Percentiles rank a stretch among this genome's conserved stretches.
Conservation (phyloP, 192 early-diverging fungal species). For the Coemansia sp. region DNA sequence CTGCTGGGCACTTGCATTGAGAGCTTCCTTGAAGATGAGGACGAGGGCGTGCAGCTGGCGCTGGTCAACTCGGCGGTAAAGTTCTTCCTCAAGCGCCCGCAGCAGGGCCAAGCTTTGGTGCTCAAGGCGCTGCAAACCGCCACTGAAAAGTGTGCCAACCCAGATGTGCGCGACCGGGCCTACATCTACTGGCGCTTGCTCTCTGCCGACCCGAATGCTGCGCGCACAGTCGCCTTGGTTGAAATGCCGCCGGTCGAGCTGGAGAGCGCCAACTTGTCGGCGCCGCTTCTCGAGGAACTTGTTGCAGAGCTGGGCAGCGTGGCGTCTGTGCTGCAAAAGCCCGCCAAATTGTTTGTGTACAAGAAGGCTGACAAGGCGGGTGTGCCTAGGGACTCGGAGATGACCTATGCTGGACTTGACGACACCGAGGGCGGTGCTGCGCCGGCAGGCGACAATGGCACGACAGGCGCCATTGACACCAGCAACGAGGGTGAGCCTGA, state of each 20-base stretch:
- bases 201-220: conserved; percentile 89
- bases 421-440: conserved; percentile 6
- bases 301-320: conserved; percentile 82
- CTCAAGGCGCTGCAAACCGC: conserved; percentile 84
- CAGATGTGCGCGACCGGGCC: conserved; percentile 93
- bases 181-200: conserved; percentile 98
- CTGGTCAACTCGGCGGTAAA: conserved; percentile 90
- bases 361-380: conserved; percentile 37
- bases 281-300: conserved; percentile 80
- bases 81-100: conserved; percentile 89
- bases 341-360: conserved; percentile 71
- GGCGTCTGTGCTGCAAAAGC: conserved; percentile 95
- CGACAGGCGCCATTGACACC: conserved; percentile 8
- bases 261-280: conserved; percentile 64
- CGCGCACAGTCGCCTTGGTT: conserved; percentile 85
- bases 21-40: conserved; percentile 80
- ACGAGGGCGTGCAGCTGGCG: conserved; percentile 84
- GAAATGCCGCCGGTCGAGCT: conserved; percentile 84
- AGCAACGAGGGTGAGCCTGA: conserved; percentile 49
- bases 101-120: conserved; percentile 80
- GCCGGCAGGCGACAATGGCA: conserved; percentile 3
- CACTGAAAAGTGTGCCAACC: conserved; percentile 86
- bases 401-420: conserved; percentile 3
- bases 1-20: conserved; percentile 79
- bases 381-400: conserved; percentile 19